Evolutionary conservation across 139 green algal genomes (phyloP).

Genomic region (Spirogloea muscicola): DNA sequence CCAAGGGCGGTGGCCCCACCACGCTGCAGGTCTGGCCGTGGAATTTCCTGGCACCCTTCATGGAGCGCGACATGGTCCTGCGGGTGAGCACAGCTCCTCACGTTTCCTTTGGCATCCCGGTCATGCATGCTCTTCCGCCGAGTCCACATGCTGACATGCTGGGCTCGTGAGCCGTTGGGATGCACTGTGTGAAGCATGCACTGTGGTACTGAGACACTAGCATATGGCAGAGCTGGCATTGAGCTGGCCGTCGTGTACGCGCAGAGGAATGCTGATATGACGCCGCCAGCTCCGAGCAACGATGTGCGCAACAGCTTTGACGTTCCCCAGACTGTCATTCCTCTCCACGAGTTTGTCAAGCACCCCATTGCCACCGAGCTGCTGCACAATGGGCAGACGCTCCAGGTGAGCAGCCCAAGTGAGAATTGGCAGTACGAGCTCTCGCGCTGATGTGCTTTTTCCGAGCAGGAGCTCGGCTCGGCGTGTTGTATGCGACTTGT

Average conservation of each 20-base stretch:
- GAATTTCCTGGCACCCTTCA: background rate
- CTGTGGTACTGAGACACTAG: too few relatives aligned
- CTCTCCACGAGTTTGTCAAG: conserved; percentile 27
- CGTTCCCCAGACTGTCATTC: conserved; percentile 16
- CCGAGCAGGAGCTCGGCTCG: too few relatives aligned
- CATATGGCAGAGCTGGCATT: too few relatives aligned
- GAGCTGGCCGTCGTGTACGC: too few relatives aligned
- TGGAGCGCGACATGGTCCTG: background rate
- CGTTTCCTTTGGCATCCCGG: too few relatives aligned
- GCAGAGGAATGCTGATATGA: background rate
- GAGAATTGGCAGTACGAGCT: background rate
- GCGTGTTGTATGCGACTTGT: too few relatives aligned
- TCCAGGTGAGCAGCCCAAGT: conserved; percentile 1
- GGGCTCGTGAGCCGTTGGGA: too few relatives aligned
- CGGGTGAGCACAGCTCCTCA: background rate
- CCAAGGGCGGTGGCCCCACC: background rate
- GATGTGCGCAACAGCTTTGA: background rate
- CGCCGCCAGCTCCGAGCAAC: background rate
- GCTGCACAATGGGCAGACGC: conserved; percentile 36
- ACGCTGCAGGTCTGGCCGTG: background rate
- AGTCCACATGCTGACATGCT: too few relatives aligned
- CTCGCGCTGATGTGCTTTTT: background rate
- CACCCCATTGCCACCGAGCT: conserved; percentile 26
- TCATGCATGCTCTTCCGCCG: too few relatives aligned
- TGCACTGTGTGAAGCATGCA: too few relatives aligned